phyloP scores from a whole-genome alignment of 345 rosid species.

The Gynandropsis gynandra region DNA sequence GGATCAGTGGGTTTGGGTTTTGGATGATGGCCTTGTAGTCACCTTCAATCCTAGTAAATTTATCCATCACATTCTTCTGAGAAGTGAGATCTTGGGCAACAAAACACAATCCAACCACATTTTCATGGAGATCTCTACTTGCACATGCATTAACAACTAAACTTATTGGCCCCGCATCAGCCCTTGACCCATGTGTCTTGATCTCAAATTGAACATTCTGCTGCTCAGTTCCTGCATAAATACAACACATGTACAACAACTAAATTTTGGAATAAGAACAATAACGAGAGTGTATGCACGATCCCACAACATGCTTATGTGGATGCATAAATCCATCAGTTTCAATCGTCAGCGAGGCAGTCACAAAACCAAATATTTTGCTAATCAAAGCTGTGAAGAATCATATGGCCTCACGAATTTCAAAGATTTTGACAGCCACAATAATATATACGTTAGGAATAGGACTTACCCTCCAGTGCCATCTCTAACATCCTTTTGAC shows the following conservation, averaged over 20 bases:
- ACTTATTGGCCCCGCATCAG: constrained; percentile 64
- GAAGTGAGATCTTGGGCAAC: constrained; percentile 97
- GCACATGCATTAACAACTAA: constrained; percentile 89
- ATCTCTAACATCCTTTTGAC: constrained; percentile 58
- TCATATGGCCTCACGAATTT: neutral
- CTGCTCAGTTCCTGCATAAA: constrained; percentile 80
- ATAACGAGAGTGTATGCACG: too few species aligned
- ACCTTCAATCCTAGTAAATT: constrained; percentile 93
- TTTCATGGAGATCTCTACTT: constrained; percentile 73
- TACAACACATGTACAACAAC: constrained; percentile 8
- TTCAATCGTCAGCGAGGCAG: too few species aligned
- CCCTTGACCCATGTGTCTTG: constrained; percentile 58
- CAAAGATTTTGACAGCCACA: constrained; percentile 7
- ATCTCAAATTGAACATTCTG: constrained; percentile 76
- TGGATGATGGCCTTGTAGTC: constrained; percentile 92
- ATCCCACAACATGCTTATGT: too few species aligned
- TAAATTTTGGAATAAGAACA: neutral
- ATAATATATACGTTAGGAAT: constrained; percentile 7
- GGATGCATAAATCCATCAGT: too few species aligned
- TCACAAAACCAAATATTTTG: neutral
- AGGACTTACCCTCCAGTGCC: constrained; percentile 70
- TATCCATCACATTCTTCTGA: constrained; percentile 90
- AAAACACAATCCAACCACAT: constrained; percentile 85
- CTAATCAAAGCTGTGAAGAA: neutral
- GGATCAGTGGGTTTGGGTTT: constrained; percentile 87